These are phyloP conservation scores for Proteromonas lacertae DNA, from an alignment of 352 stramenopile species.

Conservation along the genomic window DNA sequence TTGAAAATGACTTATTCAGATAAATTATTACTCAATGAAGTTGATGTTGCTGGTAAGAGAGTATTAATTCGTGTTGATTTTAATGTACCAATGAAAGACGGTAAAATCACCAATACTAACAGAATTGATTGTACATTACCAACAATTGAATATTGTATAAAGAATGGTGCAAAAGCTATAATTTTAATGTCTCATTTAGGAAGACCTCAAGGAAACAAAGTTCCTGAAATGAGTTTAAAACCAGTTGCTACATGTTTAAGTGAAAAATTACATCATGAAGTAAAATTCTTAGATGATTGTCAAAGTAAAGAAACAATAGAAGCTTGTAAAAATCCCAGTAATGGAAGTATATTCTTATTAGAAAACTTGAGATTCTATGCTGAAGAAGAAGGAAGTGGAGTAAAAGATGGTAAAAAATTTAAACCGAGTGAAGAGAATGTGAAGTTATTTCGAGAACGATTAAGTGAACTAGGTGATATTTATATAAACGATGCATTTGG, in stretches of 20 bases:
- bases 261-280: slow-evolving; percentile 33
- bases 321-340: slow-evolving; percentile 11
- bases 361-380: slow-evolving; percentile 97
- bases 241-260: slow-evolving; percentile 22
- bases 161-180: slow-evolving; percentile 18
- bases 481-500: slow-evolving; percentile 99
- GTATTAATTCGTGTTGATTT: slow-evolving; percentile 90
- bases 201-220: slow-evolving; percentile 62
- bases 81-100: slow-evolving; percentile 63
- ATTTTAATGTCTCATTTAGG: slow-evolving; percentile 89
- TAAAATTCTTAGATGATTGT: slow-evolving; percentile 43
- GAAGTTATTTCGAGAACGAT: slow-evolving; percentile 52
- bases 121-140: slow-evolving; percentile 68
- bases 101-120: slow-evolving; percentile 71
- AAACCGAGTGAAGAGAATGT: slow-evolving; percentile 66
- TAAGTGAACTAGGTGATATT: slow-evolving; percentile 52
- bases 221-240: slow-evolving; percentile 26
- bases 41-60: too few species aligned
- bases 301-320: slow-evolving; percentile 49
- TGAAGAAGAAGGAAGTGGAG: slow-evolving; percentile 80
- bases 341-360: slow-evolving; percentile 56
- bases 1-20: too few species aligned
- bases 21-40: too few species aligned
- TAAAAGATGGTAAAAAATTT: slow-evolving; percentile 34
- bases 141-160: too few species aligned